Base-by-base conservation (phyloP, 2,329 filamentous ascomycete genomes). In the Colletotrichum nymphaeae region DNA sequence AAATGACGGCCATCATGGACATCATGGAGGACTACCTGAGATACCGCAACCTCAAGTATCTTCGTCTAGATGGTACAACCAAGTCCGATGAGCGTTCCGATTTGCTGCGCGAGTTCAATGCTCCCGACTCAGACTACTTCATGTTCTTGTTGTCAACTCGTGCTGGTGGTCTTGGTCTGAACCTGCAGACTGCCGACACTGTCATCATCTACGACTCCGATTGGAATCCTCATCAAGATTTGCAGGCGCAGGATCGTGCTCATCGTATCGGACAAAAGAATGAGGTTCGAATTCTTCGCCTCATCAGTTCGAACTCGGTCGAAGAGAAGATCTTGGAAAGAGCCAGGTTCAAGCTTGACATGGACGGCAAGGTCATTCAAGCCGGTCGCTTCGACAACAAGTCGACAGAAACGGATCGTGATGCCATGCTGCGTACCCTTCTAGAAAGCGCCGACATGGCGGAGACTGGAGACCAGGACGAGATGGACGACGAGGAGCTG, bases 221-320 rank as follows among this genome's bases (percentile, higher is more conserved):
- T 86, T 99, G 97, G 97, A 99, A 99, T 83, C 97, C 97, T 81
- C 96, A 98, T 82, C 97, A 99, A 84, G 97, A 99, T 93, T 87
- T 99, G 84, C 97, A 99, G 83, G 97, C 97, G 16, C 97, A 99
- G 82, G 97, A 99, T 93, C 97, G 97, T 92, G 97, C 97, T 59
- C 97, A 99, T 91, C 96, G 97, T 93, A 99, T 99, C 77, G 97
- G 97, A 75, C 97, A 99, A 84, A 99, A 99, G 92, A 99, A 99
- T 79, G 97, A 99, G 84, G 97, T 99, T 69, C 94, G 97, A 78
- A 99, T 99, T 82, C 86, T 99, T 73, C 93, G 97, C 83, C 88
- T 99, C 57, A 98, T 99, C 83, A 98, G 93, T 76, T 97, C 95
- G 11, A 98, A 97, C 79, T 98, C 97, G 0, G 95, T 99, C 2